These are phyloP conservation scores for Populus hybrid DNA, from an alignment of 441 rosid genomes.

Conservation along the genomic window DNA sequence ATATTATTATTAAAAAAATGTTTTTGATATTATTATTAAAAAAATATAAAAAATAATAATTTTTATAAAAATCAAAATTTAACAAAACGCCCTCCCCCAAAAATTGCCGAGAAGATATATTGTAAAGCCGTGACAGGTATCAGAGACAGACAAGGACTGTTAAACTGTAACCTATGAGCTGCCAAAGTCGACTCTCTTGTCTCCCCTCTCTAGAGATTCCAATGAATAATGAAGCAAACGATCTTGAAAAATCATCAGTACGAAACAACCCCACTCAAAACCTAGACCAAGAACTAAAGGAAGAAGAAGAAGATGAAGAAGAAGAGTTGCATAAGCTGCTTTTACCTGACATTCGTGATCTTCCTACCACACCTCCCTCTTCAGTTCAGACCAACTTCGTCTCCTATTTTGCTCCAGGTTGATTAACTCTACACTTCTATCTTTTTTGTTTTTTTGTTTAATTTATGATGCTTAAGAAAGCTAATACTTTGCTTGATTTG, in stretches of 20 bases:
- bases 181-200: neutral
- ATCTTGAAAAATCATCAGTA: neutral
- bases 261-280: neutral
- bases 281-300: neutral
- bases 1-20: too few species aligned
- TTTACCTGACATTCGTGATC: slow-evolving; percentile 46
- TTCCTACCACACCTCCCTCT: slow-evolving; percentile 63
- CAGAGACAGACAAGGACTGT: neutral
- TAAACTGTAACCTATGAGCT: neutral
- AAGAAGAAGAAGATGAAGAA: slow-evolving; percentile 23
- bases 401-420: slow-evolving; percentile 78
- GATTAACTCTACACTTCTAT: neutral
- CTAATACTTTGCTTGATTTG: neutral
- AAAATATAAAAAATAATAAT: too few species aligned
- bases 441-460: neutral
- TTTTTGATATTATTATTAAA: too few species aligned
- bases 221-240: neutral
- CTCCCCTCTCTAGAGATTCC: neutral
- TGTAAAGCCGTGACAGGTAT: neutral
- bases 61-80: too few species aligned
- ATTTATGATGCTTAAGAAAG: neutral
- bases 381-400: slow-evolving; percentile 67
- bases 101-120: neutral
- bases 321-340: slow-evolving; percentile 53
- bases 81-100: too few species aligned